phyloP scores from a whole-genome alignment of 768 basidiomycete species.

The Tricholoma sp. region DNA sequence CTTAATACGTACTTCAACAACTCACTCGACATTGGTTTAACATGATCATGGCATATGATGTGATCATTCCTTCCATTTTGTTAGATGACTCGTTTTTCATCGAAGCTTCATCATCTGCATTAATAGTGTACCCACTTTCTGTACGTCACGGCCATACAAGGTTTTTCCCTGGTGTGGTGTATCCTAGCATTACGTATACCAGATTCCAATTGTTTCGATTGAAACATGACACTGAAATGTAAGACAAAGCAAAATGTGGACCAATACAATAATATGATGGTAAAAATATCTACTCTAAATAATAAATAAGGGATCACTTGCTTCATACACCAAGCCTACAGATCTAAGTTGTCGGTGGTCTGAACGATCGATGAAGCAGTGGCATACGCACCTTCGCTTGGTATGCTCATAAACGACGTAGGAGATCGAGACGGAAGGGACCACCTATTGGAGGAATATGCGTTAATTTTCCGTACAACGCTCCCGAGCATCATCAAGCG shows the following conservation, averaged over 20 bases:
- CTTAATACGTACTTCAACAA: constrained; percentile 11
- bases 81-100: constrained; percentile 7
- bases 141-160: background rate
- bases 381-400: constrained; percentile 60
- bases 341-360: constrained; percentile 8
- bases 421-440: constrained; percentile 94
- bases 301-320: constrained; percentile 8
- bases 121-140: background rate
- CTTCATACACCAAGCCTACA: constrained; percentile 54
- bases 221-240: background rate
- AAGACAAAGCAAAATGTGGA: constrained; percentile 9
- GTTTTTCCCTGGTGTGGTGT: background rate
- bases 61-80: constrained; percentile 7
- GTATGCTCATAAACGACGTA: constrained; percentile 91
- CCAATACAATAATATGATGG: background rate
- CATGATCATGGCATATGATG: constrained; percentile 19
- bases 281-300: constrained; percentile 8
- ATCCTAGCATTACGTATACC: background rate
- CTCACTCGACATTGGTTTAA: constrained; percentile 8
- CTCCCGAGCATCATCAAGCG: background rate
- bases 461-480: background rate
- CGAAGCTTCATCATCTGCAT: background rate
- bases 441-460: constrained; percentile 49
- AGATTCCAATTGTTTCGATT: background rate
- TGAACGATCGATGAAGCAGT: background rate